Conservation (phyloP, 352 stramenopile species). For the Phytophthora hybrid region DNA sequence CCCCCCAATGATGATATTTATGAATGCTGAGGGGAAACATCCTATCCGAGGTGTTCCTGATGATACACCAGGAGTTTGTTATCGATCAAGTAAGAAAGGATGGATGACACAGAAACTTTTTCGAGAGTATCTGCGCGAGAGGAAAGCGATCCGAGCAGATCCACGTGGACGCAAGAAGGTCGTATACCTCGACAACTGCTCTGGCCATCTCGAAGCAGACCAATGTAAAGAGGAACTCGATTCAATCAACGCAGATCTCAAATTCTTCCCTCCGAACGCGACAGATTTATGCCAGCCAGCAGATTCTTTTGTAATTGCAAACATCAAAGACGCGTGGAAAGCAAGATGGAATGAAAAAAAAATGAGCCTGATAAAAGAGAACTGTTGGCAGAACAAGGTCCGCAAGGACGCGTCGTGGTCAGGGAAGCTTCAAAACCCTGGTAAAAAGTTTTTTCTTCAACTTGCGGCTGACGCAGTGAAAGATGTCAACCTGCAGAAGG, state of each 20-base stretch:
- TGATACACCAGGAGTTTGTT: background rate
- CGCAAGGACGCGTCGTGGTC: slow-evolving; percentile 33
- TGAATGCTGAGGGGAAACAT: background rate
- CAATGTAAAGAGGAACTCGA: slow-evolving; percentile 12
- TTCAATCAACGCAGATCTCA: slow-evolving; percentile 11
- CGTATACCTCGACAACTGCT: slow-evolving; percentile 37
- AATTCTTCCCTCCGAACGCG: slow-evolving; percentile 22
- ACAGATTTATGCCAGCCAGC: too few relatives aligned
- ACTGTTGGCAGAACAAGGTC: slow-evolving; percentile 28
- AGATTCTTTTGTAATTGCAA: slow-evolving; percentile 45
- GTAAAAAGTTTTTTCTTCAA: too few relatives aligned
- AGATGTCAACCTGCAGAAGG: too few relatives aligned
- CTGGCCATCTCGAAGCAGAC: slow-evolving; percentile 11
- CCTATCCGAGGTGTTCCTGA: background rate
- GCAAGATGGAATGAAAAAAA: slow-evolving; percentile 40
- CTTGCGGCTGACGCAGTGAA: too few relatives aligned
- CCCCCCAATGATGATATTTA: background rate
- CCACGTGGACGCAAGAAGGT: slow-evolving; percentile 17
- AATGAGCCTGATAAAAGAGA: slow-evolving; percentile 28
- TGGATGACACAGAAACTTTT: slow-evolving; percentile 2
- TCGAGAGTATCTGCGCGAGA: slow-evolving; percentile 29
- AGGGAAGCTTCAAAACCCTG: slow-evolving; percentile 36
- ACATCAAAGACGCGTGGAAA: slow-evolving; percentile 43
- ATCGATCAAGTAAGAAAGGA: background rate
- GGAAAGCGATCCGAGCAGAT: slow-evolving; percentile 10